Evolutionary conservation across 345 rosid species (phyloP).

Genomic region (Eucalyptus pumila): DNA sequence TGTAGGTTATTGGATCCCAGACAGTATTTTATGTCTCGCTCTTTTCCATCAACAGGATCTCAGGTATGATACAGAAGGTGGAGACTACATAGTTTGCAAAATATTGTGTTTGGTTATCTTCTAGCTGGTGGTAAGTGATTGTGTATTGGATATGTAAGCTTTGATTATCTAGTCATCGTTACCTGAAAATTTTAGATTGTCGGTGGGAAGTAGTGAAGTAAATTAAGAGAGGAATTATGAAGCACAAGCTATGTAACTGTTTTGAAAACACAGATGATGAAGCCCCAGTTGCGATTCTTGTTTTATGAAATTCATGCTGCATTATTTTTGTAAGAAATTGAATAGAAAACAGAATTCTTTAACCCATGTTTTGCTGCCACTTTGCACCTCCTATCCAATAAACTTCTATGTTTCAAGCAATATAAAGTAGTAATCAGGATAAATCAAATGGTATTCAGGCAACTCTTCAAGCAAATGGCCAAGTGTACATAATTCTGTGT

Average conservation of each 20-base stretch:
- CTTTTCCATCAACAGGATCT: constrained; percentile 4
- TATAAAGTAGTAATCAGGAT: neutral
- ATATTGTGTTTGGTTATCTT: neutral
- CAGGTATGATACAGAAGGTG: constrained; percentile 7
- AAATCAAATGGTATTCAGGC: neutral
- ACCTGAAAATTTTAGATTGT: neutral
- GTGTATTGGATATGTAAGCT: neutral
- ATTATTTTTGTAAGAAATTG: neutral
- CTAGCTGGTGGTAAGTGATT: neutral
- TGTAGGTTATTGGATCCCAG: neutral
- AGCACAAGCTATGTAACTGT: neutral
- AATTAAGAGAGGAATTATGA: neutral
- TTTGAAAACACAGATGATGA: neutral
- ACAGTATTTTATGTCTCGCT: neutral
- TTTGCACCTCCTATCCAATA: neutral
- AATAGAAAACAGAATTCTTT: neutral
- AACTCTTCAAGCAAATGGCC: neutral
- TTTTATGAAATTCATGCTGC: neutral
- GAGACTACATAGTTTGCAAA: neutral
- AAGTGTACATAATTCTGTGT: neutral
- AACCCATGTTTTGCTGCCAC: neutral
- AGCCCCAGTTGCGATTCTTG: neutral
- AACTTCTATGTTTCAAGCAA: neutral
- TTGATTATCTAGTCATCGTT: neutral
- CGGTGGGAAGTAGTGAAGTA: neutral